Evolutionary conservation across 202 grass and related monocot genomes (phyloP).

Genomic region (Elaeis oleifera): DNA sequence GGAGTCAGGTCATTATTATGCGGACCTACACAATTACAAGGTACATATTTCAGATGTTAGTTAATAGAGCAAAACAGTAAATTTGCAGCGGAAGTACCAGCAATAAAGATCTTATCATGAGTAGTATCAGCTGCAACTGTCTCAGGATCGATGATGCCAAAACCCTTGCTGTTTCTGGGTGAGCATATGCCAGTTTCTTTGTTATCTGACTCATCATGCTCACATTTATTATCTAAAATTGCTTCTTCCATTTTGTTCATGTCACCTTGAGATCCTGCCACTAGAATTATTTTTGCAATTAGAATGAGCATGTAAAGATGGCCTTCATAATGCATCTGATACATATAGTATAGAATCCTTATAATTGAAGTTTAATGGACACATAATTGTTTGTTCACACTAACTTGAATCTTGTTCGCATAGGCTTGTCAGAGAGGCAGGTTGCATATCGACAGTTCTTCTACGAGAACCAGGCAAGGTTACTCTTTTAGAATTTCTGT

Average conservation of each 20-base stretch:
- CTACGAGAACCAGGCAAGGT: constrained; percentile 26
- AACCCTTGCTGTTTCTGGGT: neutral
- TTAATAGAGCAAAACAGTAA: constrained; percentile 6
- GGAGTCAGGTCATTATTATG: neutral
- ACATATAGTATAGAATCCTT: neutral
- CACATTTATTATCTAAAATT: constrained; percentile 13
- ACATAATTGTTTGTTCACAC: constrained; percentile 8
- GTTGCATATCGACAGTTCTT: constrained; percentile 32
- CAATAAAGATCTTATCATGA: constrained; percentile 21
- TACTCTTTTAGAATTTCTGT: constrained; percentile 28
- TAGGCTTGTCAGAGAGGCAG: constrained; percentile 24
- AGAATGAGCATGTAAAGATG: neutral
- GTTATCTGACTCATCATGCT: constrained; percentile 16
- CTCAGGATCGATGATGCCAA: constrained; percentile 8
- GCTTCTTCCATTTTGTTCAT: constrained; percentile 38
- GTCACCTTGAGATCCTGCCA: constrained; percentile 37
- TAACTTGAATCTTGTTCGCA: constrained; percentile 67
- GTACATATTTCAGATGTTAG: constrained; percentile 9
- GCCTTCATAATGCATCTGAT: neutral
- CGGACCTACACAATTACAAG: constrained; percentile 26
- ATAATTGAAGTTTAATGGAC: too few species aligned
- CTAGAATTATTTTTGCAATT: constrained; percentile 5
- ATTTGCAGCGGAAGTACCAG: constrained; percentile 6
- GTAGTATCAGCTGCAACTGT: constrained; percentile 27
- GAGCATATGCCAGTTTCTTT: constrained; percentile 7